Conservation (phyloP, 2,329 filamentous ascomycete genomes). For the Microdochium nivale region DNA sequence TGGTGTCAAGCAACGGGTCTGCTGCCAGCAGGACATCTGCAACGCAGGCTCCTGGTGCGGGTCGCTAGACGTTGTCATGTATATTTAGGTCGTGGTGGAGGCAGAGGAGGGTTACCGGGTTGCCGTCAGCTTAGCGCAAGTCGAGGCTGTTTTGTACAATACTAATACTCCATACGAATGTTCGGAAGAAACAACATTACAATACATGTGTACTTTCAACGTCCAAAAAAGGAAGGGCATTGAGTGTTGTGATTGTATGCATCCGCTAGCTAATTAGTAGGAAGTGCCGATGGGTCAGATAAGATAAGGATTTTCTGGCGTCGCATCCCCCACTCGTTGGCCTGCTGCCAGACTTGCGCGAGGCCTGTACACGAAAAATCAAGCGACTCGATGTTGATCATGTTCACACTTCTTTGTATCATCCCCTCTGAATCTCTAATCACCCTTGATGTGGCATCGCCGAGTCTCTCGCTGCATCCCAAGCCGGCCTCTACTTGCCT, state of each 20-base stretch:
- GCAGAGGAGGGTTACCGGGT: background rate
- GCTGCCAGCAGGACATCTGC: background rate
- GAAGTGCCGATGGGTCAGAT: background rate
- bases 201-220: too few relatives aligned
- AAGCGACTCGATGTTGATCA: background rate
- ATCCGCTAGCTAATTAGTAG: too few relatives aligned
- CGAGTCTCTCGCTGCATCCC: background rate
- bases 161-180: too few relatives aligned
- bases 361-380: background rate
- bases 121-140: too few relatives aligned
- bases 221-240: too few relatives aligned
- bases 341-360: background rate
- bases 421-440: background rate
- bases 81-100: too few relatives aligned
- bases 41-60: background rate
- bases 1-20: background rate
- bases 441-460: background rate
- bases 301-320: background rate
- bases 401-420: background rate
- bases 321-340: background rate
- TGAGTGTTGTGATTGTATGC: too few relatives aligned
- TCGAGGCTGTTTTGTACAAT: too few relatives aligned
- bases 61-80: background rate
- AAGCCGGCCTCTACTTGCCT: background rate
- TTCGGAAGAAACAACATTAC: too few relatives aligned